Evolutionary conservation across 139 green algal species (phyloP), one percentile per base, ranked within the genome.

Genomic region (Dunaliella sp.): DNA sequence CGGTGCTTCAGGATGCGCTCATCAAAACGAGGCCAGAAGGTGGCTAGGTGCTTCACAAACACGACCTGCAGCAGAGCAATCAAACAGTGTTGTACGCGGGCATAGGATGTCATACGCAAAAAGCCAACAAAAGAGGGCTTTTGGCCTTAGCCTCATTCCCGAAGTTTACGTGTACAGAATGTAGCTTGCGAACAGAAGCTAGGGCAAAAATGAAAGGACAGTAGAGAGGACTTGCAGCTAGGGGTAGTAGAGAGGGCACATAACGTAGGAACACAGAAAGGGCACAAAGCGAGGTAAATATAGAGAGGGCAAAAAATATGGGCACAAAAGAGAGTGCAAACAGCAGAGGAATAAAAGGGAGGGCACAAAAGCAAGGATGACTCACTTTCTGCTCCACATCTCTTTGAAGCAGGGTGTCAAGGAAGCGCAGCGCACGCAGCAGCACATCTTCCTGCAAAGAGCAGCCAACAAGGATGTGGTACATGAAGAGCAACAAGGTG

Each of bases 361-460:
- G 16, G 48, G 16, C 48, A 65, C 48, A 65, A 7, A 65, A 65
- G 48, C 48, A 65, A n/a, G n/a, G n/a, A n/a, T n/a, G n/a, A n/a
- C n/a, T n/a, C 3, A 92, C 92, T 88, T 96, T 96, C 82, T 97
- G 92, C 26, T 90, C 58, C 28, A 77, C 82, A 37, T 97, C 94
- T 2, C 91, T 89, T 87, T 97, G 94, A 58, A 98, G 82, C 58
- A 98, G 91, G 74, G 84, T 90, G 86, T 98, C 95, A 76, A 98
- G 88, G 83, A 98, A 98, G 73, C 92, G 88, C 82, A 97, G 90
- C 21, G 91, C 93, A 0, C 92, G 86, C 82, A 97, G 86, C 74
- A 93, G 85, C 74, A 90, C 37, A 86, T 97, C 94, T 28, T 94
- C 93, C 86, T 92, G 86, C 16, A 26, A 7, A 65, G 48, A n/a